Base-by-base conservation (phyloP, 2,329 filamentous ascomycete species). In the Epichloe scottii region DNA sequence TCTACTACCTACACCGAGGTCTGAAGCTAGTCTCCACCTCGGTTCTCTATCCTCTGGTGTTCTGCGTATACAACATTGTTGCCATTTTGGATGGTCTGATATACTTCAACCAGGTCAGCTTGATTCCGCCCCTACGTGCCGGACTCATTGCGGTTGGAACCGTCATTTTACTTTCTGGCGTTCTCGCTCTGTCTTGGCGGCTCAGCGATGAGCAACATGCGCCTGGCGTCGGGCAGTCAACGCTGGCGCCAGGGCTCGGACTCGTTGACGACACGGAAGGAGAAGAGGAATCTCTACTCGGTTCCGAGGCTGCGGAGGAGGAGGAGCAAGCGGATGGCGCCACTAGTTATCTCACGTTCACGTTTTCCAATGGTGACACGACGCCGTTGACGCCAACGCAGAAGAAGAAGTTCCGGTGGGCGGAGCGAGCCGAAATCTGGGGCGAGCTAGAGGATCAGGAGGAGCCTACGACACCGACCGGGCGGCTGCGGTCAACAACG, bases 21-120 rank as follows among this genome's bases (percentile, higher is more conserved):
- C 77, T 98, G 55, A 95, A 95, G 68, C 77, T 98, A 49, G 89
- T 94, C 66, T 96, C 90, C 50, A 97, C 93, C 21, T 95, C 89
- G 61, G 85, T 97, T 55, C 76, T 98, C 58, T 98, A 98, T 68
- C 93, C 93, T 5, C 84, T 97, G 59, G 90, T 97, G 39, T 98
- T 98, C 69, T 98, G 93, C 75, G 82, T 97, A 57, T 98, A 97
- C 76, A 98, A 98, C 74, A 95, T 98, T 62, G 90, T 97, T 62
- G 93, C 93, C 57, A 98, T 98, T 59, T 74, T 97, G 58, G 93
- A 98, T 68, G 93, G 93, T 34, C 76, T 98, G 58, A 95, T 98
- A 60, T 98, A 97, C 69, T 98, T 97, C 71, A 79, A 85, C 60
- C 93, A 98, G 68, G 86, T 85, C 49, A 84, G 89, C 56, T 77